Conservation (phyloP, 345 rosid species). For the Viola odorata region DNA sequence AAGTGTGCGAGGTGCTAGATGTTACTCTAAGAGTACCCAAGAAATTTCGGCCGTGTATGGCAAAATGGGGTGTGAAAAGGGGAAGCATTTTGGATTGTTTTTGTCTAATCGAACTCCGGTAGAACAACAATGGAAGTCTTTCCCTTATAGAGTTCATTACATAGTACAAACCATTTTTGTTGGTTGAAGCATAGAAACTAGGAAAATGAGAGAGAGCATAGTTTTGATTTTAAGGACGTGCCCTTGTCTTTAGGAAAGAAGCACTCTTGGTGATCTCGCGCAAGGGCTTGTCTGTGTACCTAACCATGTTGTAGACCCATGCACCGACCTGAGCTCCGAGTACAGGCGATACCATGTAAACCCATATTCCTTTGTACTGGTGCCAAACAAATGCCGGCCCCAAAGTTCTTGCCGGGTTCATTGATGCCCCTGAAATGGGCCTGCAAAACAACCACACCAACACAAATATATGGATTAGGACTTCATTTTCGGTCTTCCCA, state of each 20-base stretch:
- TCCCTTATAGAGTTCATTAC: neutral
- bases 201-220: neutral
- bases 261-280: slow-evolving; percentile 28
- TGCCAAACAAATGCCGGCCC: slow-evolving; percentile 75
- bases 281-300: slow-evolving; percentile 77
- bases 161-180: neutral
- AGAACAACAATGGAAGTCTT: neutral
- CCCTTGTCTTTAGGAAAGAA: slow-evolving; percentile 9
- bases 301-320: slow-evolving; percentile 60
- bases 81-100: too few relatives aligned
- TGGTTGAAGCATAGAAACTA: neutral
- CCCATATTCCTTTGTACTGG: slow-evolving; percentile 60
- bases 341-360: slow-evolving; percentile 50
- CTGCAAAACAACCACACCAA: slow-evolving; percentile 20
- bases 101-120: neutral
- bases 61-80: too few relatives aligned
- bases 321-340: slow-evolving; percentile 78
- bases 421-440: slow-evolving; percentile 79
- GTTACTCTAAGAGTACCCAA: too few relatives aligned
- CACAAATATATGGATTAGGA: neutral
- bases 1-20: too few relatives aligned
- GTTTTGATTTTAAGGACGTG: neutral
- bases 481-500: too few relatives aligned
- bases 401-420: slow-evolving; percentile 85
- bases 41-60: too few relatives aligned